Evolutionary conservation across 306 rosid species (phyloP).

Genomic region (Vachellia collinsii): DNA sequence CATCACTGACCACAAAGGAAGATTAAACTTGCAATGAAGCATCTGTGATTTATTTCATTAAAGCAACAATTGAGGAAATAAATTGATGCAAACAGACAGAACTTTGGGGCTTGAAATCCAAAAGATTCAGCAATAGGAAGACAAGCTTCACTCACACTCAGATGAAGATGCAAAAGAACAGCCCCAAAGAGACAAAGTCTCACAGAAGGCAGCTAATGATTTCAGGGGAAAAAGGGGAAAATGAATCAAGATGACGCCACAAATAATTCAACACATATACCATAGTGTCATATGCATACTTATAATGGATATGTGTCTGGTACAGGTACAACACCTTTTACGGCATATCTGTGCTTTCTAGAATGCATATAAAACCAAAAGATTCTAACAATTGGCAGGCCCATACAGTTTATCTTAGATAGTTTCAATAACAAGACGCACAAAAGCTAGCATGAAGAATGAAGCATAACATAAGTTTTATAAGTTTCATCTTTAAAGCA

Average conservation of each 20-base stretch:
- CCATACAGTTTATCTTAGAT: not conserved
- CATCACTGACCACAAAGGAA: not conserved
- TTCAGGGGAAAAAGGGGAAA: not conserved
- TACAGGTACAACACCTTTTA: not conserved
- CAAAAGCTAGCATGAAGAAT: conserved; percentile 9
- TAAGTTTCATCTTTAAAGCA: conserved; percentile 10
- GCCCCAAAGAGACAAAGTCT: not conserved
- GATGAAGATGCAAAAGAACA: not conserved
- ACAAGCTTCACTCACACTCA: not conserved
- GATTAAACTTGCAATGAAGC: not conserved
- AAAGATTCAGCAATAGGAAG: not conserved
- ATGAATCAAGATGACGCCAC: not conserved
- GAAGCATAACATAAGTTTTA: conserved; percentile 1
- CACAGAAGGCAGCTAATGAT: not conserved
- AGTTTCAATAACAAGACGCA: conserved; percentile 2
- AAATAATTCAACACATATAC: not conserved
- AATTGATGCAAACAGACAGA: not conserved
- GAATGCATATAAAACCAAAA: conserved; percentile 5
- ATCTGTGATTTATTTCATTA: not conserved
- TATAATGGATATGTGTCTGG: not conserved
- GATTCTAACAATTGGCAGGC: conserved; percentile 14
- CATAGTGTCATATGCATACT: not conserved
- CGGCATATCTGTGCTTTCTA: not conserved
- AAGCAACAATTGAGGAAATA: not conserved
- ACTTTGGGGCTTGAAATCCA: not conserved